These are phyloP conservation scores for Pelargonium cotyledonis DNA, from an alignment of 441 rosid genomes.

Conservation along the genomic window DNA sequence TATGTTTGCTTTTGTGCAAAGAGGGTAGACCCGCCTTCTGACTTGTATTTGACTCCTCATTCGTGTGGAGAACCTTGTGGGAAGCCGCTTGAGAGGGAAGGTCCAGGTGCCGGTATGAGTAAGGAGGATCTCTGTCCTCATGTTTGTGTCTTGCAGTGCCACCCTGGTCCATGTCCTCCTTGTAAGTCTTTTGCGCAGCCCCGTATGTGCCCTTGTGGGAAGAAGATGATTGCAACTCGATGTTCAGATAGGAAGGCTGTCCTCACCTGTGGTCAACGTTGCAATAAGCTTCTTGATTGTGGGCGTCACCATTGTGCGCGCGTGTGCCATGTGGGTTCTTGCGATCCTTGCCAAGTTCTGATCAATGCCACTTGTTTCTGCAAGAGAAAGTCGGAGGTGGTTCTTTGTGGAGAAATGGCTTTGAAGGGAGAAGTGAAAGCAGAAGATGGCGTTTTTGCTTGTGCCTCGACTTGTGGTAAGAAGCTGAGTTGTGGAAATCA, in stretches of 20 bases:
- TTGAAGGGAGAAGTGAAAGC: slow-evolving; percentile 68
- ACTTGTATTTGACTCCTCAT: slow-evolving; percentile 93
- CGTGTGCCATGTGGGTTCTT: slow-evolving; percentile 78
- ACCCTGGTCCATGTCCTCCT: slow-evolving; percentile 99
- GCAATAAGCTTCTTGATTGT: slow-evolving; percentile 76
- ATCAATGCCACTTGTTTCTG: slow-evolving; percentile 83
- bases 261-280: slow-evolving; percentile 72
- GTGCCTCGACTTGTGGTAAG: slow-evolving; percentile 58
- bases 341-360: slow-evolving; percentile 67
- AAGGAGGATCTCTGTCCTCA: slow-evolving; percentile 81
- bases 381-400: slow-evolving; percentile 63
- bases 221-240: slow-evolving; percentile 71
- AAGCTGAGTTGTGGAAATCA: slow-evolving; percentile 70
- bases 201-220: slow-evolving; percentile 80
- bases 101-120: slow-evolving; percentile 28
- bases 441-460: slow-evolving; percentile 75
- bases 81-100: slow-evolving; percentile 71
- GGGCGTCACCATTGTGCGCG: slow-evolving; percentile 66
- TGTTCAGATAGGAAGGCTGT: slow-evolving; percentile 78
- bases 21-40: slow-evolving; percentile 83
- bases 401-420: slow-evolving; percentile 76
- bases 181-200: slow-evolving; percentile 97
- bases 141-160: slow-evolving; percentile 92
- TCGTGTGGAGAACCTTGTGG: slow-evolving; percentile 99
- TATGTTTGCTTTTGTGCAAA: slow-evolving; percentile 88